These are phyloP conservation scores for Eucalyptus fibrosa DNA, from an alignment of 345 rosid species.

Conservation along the genomic window DNA sequence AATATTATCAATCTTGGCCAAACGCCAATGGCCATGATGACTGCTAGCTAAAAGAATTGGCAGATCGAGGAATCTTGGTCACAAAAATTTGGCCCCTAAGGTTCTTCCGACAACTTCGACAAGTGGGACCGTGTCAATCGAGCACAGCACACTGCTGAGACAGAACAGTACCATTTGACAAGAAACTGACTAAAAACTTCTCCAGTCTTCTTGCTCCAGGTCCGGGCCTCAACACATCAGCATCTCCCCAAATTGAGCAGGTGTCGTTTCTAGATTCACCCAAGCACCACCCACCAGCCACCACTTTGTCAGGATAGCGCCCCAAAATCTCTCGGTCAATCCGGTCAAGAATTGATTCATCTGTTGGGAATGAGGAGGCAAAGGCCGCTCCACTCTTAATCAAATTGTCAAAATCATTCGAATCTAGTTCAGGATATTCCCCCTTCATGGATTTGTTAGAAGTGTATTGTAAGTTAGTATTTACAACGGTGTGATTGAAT, in stretches of 20 bases:
- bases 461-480: constrained; percentile 52
- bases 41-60: background rate
- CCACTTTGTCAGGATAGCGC: constrained; percentile 38
- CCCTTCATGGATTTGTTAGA: constrained; percentile 28
- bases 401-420: constrained; percentile 54
- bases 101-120: background rate
- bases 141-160: constrained; percentile 40
- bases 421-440: constrained; percentile 27
- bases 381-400: constrained; percentile 78
- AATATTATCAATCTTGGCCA: background rate
- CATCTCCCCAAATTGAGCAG: constrained; percentile 83
- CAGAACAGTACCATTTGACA: constrained; percentile 38
- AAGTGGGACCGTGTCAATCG: background rate
- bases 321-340: constrained; percentile 65
- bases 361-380: constrained; percentile 37
- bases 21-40: background rate
- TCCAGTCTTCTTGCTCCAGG: constrained; percentile 73
- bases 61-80: background rate
- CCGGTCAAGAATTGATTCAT: constrained; percentile 53
- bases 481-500: constrained; percentile 52
- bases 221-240: constrained; percentile 73
- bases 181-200: constrained; percentile 33
- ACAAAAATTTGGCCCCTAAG: background rate
- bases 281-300: constrained; percentile 96
- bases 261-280: constrained; percentile 39